Evolutionary conservation across 306 rosid genomes (phyloP).

Genomic region (Hippophae tibetana): DNA sequence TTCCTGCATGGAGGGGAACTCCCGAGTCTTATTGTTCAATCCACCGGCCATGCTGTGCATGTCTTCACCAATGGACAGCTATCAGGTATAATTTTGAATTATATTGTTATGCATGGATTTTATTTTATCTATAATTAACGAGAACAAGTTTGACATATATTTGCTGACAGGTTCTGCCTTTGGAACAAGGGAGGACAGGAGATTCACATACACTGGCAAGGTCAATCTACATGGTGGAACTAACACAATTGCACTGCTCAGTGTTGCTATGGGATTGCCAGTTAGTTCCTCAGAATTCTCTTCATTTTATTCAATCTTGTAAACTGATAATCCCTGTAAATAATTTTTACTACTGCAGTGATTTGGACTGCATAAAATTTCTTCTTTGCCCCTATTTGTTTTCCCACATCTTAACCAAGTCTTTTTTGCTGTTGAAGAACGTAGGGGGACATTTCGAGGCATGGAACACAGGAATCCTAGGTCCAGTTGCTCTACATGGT

Average conservation of each 20-base stretch:
- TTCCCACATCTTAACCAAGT: too few relatives aligned
- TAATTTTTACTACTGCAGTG: too few relatives aligned
- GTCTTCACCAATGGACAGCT: constrained; percentile 79
- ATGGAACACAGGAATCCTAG: too few relatives aligned
- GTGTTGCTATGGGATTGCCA: constrained; percentile 95
- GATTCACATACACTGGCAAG: constrained; percentile 67
- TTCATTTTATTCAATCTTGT: too few relatives aligned
- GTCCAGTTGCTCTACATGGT: too few relatives aligned
- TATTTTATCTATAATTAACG: constrained; percentile 8
- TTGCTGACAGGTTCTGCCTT: constrained; percentile 66
- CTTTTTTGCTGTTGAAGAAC: too few relatives aligned
- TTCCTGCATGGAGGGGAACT: constrained; percentile 79
- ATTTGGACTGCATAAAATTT: too few relatives aligned
- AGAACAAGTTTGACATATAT: constrained; percentile 12
- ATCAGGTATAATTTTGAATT: constrained; percentile 45
- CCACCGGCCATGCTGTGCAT: constrained; percentile 92
- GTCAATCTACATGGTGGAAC: constrained; percentile 71
- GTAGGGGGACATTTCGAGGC: too few relatives aligned
- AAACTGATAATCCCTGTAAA: too few relatives aligned
- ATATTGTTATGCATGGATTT: constrained; percentile 4
- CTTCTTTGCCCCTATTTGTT: too few relatives aligned
- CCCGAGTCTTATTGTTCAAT: constrained; percentile 79
- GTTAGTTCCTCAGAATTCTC: constrained; percentile 31
- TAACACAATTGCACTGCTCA: constrained; percentile 79
- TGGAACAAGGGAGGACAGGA: constrained; percentile 80